These are phyloP conservation scores for Leucocoprinus leucothites DNA, from an alignment of 768 basidiomycete species.

Conservation along the genomic window DNA sequence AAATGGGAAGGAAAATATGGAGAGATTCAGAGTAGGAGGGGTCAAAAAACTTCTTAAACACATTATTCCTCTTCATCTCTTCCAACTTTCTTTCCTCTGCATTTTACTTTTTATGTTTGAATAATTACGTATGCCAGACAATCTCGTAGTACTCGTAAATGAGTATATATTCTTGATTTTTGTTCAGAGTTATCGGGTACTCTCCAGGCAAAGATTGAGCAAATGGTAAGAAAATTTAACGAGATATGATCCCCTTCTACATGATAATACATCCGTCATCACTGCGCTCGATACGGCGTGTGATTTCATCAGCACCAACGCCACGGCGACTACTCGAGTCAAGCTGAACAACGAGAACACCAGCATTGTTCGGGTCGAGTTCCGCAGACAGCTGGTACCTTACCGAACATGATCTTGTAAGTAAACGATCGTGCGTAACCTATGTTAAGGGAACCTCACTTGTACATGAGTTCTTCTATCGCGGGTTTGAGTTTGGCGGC, in stretches of 20 bases:
- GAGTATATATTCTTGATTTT: no score
- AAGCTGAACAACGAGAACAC: slow-evolving; percentile 80
- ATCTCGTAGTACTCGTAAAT: no score
- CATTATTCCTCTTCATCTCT: not conserved
- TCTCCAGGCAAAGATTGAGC: not conserved
- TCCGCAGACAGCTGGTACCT: slow-evolving; percentile 74
- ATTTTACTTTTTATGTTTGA: no score
- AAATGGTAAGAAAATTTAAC: no score
- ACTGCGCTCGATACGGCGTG: slow-evolving; percentile 46
- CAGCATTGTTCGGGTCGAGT: slow-evolving; percentile 77
- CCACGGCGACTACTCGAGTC: slow-evolving; percentile 34
- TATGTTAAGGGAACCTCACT: slow-evolving; percentile 35
- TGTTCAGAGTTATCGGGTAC: no score
- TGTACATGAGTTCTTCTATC: slow-evolving; percentile 81
- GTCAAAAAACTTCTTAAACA: not conserved
- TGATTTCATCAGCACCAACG: slow-evolving; percentile 56
- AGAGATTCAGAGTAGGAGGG: not conserved
- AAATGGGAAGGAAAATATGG: not conserved
- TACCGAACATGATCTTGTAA: not conserved
- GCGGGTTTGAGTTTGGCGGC: slow-evolving; percentile 90
- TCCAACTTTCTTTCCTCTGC: not conserved
- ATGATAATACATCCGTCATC: slow-evolving; percentile 68
- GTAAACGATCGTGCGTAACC: not conserved
- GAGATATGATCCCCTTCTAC: no score
- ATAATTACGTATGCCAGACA: no score